These are phyloP conservation scores for Aspergillus ostianus DNA, from an alignment of 495 filamentous ascomycete species.

Conservation along the genomic window DNA sequence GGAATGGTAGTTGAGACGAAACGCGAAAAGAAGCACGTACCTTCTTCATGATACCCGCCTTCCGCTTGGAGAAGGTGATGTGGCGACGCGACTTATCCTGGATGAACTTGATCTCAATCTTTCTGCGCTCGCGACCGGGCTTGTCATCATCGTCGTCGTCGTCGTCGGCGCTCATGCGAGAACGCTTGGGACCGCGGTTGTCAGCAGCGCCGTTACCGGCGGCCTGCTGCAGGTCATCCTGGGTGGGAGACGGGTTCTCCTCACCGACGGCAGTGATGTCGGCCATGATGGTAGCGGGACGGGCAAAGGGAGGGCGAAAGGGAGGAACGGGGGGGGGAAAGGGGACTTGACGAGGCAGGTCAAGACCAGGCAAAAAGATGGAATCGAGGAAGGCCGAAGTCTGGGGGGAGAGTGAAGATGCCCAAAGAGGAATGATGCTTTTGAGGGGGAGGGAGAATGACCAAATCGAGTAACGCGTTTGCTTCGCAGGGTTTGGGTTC, in stretches of 20 bases:
- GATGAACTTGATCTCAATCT: constrained; percentile 99
- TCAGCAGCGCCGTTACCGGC: constrained; percentile 58
- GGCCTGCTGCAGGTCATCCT: constrained; percentile 52
- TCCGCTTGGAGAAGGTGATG: constrained; percentile 99
- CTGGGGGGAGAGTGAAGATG: constrained; percentile 22
- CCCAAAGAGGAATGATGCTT: constrained; percentile 52
- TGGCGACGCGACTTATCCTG: constrained; percentile 99
- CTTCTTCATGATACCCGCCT: constrained; percentile 99
- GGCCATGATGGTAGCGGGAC: constrained; percentile 32
- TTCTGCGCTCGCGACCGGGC: constrained; percentile 95
- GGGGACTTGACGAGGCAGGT: constrained; percentile 20
- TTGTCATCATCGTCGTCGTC: constrained; percentile 99
- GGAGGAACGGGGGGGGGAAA: constrained; percentile 15
- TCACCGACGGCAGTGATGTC: constrained; percentile 48
- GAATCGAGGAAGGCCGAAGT: neutral
- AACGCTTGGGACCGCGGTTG: constrained; percentile 84
- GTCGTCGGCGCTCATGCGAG: constrained; percentile 83
- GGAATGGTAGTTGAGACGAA: constrained; percentile 11
- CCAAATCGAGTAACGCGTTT: constrained; percentile 57
- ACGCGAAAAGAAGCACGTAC: constrained; percentile 54
- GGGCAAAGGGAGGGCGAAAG: constrained; percentile 9
- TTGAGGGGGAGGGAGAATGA: constrained; percentile 40
- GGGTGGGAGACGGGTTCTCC: constrained; percentile 48
- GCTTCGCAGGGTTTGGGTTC: constrained; percentile 43
- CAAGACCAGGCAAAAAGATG: neutral